These are phyloP conservation scores for Apiospora pterosperma DNA, from an alignment of 2,329 filamentous ascomycete genomes.

Conservation along the genomic window DNA sequence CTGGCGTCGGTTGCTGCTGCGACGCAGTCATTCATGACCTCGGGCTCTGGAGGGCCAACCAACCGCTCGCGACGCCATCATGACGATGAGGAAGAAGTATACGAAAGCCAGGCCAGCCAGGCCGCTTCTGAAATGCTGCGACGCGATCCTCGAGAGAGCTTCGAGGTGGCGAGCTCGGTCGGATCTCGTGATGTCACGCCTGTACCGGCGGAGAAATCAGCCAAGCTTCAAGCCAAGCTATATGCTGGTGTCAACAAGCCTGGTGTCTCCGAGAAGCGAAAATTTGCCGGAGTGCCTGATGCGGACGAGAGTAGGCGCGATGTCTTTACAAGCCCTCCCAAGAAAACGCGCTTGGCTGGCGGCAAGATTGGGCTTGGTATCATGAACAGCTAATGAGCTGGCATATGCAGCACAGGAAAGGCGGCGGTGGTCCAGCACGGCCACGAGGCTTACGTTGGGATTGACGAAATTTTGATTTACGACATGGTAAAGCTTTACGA, in stretches of 20 bases:
- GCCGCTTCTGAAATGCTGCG: conserved; percentile 73
- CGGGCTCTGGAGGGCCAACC: conserved; percentile 21
- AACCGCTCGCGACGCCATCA: conserved; percentile 23
- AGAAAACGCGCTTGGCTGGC: conserved; percentile 33
- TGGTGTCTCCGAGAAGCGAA: conserved; percentile 46
- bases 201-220: conserved; percentile 36
- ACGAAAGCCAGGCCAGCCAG: conserved; percentile 74
- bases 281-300: conserved; percentile 36
- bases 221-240: conserved; percentile 49
- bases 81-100: conserved; percentile 58
- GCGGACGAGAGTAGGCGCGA: conserved; percentile 29
- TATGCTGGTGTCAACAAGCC: conserved; percentile 42
- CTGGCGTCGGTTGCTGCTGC: conserved; percentile 50
- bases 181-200: conserved; percentile 43
- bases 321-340: conserved; percentile 43
- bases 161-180: conserved; percentile 44
- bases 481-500: neutral
- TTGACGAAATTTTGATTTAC: neutral
- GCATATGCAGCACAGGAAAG: conserved; percentile 47
- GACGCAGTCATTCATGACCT: conserved; percentile 33
- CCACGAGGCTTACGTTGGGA: neutral
- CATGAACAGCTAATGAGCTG: conserved; percentile 40
- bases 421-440: neutral
- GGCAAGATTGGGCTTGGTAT: neutral
- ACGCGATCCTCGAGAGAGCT: conserved; percentile 50